Conservation (phyloP, 73 alveolate genomes). For the Paramecium sonneborni region DNA sequence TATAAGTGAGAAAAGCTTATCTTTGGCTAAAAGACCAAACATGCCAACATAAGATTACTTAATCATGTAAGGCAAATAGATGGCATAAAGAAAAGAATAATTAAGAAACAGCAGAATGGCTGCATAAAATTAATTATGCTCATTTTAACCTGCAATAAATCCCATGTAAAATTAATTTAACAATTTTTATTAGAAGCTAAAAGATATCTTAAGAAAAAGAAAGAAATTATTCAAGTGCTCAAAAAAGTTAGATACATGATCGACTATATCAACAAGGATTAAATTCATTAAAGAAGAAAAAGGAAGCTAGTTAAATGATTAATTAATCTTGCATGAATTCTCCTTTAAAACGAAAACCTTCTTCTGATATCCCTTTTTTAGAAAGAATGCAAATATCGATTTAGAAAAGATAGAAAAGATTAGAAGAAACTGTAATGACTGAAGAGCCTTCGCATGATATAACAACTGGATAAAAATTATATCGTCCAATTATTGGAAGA, state of each 20-base stretch:
- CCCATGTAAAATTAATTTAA: background rate
- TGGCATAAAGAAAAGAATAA: slow-evolving; percentile 11
- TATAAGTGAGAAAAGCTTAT: background rate
- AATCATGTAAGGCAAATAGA: background rate
- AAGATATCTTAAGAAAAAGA: slow-evolving; percentile 1
- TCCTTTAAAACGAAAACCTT: background rate
- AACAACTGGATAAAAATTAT: slow-evolving; percentile 4
- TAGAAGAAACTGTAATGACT: background rate
- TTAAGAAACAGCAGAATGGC: slow-evolving; percentile 1
- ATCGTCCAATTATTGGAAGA: background rate
- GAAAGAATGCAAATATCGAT: slow-evolving; percentile 36
- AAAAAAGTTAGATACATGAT: background rate
- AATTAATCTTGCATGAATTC: background rate
- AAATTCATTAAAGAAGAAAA: background rate
- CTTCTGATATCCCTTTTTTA: background rate
- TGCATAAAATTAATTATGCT: background rate
- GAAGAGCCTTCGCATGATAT: background rate
- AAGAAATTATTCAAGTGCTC: background rate
- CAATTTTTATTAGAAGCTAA: slow-evolving; percentile 3
- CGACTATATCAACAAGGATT: background rate
- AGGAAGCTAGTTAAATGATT: background rate
- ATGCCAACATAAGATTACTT: background rate
- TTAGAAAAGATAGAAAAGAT: background rate
- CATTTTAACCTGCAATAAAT: background rate
- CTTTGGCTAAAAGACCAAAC: background rate